Conservation (phyloP, 2,329 filamentous ascomycete species). For the Sporothrix humicola region DNA sequence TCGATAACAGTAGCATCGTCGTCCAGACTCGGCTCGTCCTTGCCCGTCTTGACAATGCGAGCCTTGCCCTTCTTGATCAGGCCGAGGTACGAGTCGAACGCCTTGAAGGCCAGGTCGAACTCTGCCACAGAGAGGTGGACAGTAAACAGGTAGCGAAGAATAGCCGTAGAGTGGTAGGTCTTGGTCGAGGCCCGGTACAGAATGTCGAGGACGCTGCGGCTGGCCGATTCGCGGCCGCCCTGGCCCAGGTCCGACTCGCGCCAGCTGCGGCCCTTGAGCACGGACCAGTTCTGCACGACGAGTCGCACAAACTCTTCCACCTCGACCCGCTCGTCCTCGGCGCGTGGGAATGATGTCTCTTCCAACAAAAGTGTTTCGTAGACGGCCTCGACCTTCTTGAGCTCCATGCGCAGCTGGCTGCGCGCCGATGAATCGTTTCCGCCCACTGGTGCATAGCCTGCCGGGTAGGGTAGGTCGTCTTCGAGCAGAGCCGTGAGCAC, state of each 20-base stretch:
- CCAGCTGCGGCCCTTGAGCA: conserved; percentile 82
- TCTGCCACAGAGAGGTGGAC: conserved; percentile 88
- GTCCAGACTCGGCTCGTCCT: conserved; percentile 74
- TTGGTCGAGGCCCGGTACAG: conserved; percentile 90
- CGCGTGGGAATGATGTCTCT: conserved; percentile 83
- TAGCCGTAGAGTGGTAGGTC: conserved; percentile 91
- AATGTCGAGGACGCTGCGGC: conserved; percentile 80
- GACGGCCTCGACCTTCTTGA: conserved; percentile 76
- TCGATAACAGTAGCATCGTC: conserved; percentile 76
- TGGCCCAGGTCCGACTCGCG: conserved; percentile 78
- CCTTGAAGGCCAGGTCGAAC: conserved; percentile 88
- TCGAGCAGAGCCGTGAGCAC: conserved; percentile 78
- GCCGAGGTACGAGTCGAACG: conserved; percentile 89
- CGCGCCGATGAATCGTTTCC: conserved; percentile 57
- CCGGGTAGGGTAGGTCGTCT: conserved; percentile 65
- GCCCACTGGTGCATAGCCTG: conserved; percentile 49
- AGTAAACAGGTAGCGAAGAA: conserved; percentile 83
- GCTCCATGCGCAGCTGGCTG: conserved; percentile 72
- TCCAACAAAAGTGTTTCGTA: conserved; percentile 81
- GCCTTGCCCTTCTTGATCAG: conserved; percentile 86
- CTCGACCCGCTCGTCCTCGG: conserved; percentile 76
- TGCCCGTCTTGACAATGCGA: conserved; percentile 77
- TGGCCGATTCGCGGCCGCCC: conserved; percentile 76
- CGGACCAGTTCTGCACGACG: conserved; percentile 82
- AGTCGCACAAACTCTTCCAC: conserved; percentile 82